phyloP scores from a whole-genome alignment of 176 grass and related monocot species.

The Phoenix roebelenii region DNA sequence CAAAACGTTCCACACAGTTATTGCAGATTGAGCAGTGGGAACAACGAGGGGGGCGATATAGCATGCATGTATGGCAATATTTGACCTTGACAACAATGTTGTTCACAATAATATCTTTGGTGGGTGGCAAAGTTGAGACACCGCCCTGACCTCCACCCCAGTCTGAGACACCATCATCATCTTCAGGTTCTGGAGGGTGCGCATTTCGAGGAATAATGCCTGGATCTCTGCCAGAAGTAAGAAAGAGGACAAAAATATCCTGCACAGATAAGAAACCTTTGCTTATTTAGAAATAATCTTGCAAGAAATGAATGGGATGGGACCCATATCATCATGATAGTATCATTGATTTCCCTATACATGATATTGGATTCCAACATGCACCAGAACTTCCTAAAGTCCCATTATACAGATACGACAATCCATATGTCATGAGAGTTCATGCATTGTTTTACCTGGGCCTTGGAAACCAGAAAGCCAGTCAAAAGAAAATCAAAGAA shows the following conservation, averaged over 20 bases:
- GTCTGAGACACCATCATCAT: neutral
- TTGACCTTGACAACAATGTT: conserved; percentile 68
- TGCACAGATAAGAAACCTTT: conserved; percentile 4
- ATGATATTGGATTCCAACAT: no score
- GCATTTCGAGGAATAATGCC: conserved; percentile 79
- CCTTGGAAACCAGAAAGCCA: no score
- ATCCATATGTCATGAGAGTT: no score
- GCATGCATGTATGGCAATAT: conserved; percentile 93
- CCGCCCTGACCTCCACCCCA: neutral
- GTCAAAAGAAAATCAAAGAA: no score
- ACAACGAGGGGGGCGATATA: conserved; percentile 77
- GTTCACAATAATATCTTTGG: conserved; percentile 67
- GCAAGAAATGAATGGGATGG: no score
- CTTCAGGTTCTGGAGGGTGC: conserved; percentile 54
- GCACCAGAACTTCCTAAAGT: no score
- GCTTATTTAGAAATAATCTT: no score
- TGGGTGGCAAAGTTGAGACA: conserved; percentile 32
- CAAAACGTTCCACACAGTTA: conserved; percentile 88
- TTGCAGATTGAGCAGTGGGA: conserved; percentile 94
- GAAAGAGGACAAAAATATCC: conserved; percentile 65
- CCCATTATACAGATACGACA: no score
- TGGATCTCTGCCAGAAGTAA: conserved; percentile 73
- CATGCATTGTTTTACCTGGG: no score
- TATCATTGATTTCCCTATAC: no score
- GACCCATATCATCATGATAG: no score